Evolutionary conservation across 2,329 filamentous ascomycete genomes (phyloP).

Genomic region (Aspergillus fructus): DNA sequence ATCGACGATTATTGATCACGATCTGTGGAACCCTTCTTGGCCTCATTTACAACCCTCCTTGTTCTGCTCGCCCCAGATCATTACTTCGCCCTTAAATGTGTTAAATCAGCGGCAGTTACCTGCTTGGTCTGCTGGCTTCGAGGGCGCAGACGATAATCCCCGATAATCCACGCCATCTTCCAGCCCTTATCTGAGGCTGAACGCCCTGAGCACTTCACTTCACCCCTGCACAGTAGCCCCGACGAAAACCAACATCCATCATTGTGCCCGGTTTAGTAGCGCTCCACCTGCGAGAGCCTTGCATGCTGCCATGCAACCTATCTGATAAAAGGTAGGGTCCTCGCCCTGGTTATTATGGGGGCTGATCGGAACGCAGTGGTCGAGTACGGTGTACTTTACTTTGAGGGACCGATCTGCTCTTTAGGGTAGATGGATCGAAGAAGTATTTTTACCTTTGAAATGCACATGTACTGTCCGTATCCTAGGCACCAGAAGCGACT

Average conservation of each 20-base stretch:
- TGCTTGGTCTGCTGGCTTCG: background rate
- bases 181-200: background rate
- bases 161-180: background rate
- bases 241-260: too few relatives aligned
- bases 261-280: background rate
- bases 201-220: background rate
- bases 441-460: background rate
- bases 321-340: background rate
- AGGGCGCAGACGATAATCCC: background rate
- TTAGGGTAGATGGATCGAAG: background rate
- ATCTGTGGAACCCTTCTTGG: slow-evolving; percentile 16
- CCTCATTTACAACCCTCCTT: background rate
- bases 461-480: background rate
- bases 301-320: background rate
- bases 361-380: background rate
- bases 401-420: background rate
- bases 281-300: background rate
- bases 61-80: background rate
- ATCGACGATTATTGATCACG: slow-evolving; percentile 21
- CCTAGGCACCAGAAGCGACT: background rate
- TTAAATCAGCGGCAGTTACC: background rate
- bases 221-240: too few relatives aligned
- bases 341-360: background rate
- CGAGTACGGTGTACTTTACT: background rate
- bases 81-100: background rate